Evolutionary conservation across 805 yeast species (phyloP), one percentile per base, ranked within the genome.

Genomic region (Barnettozyma populi): DNA sequence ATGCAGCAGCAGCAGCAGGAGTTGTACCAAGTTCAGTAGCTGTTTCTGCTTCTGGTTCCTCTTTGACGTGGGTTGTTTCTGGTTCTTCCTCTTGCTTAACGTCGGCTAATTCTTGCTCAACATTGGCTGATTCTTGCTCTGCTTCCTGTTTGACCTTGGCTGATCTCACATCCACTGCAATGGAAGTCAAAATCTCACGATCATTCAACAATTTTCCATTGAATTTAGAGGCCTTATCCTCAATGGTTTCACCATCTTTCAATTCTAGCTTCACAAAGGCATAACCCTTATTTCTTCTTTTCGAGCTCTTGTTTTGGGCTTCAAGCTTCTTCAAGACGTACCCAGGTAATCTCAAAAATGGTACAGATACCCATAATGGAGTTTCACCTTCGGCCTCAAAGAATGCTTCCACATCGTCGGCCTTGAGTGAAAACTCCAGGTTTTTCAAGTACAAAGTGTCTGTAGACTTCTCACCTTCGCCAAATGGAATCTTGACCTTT

Each of bases 151-250:
- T 14, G 32, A 11, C 32, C 32, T 29, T 29, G n/a, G n/a, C 16
- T 13, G 27, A 9, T 53, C 74, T 70, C 10, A 82, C 71, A 58
- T 83, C 87, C 52, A 86, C 76, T 19, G 96, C 96, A 56, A 83
- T 76, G 54, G 82, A 84, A 50, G 85, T 88, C 41, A 75, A 68
- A 49, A 90, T 68, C 43, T 72, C 73, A 64, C 86, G 78, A 44
- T 85, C 96, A 51, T 79, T 78, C 56, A 84, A 68, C 45, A 73
- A 75, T 59, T 73, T 74, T 45, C 89, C 95, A 53, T 84, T 75
- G 65, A 82, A 81, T 59, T 79, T 78, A 34, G 73, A 79, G 51
- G 87, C 78, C 59, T 88, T 95, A 40, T 74, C 73, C 43, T 77
- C 85, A 54, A 81, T 79, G 42, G 72, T 68, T 43, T 78, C 72